phyloP scores from a whole-genome alignment of 176 grass and related monocot species.

The Aegilops bicornis region DNA sequence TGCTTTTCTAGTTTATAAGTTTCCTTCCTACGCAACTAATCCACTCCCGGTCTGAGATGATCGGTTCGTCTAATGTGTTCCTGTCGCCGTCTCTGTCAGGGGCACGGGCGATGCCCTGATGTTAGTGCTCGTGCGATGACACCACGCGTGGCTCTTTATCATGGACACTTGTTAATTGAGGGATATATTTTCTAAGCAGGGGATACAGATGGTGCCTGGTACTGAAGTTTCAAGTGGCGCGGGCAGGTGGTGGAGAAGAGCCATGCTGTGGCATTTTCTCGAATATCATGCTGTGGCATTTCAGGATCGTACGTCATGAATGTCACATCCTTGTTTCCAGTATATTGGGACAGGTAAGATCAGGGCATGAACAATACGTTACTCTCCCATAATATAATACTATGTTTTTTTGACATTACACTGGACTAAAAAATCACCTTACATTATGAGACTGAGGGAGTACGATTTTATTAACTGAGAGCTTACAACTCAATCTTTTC shows the following conservation, averaged over 20 bases:
- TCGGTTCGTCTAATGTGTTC: background rate
- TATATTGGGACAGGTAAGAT: background rate
- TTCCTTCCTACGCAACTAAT: background rate
- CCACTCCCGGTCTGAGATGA: background rate
- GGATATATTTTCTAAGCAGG: background rate
- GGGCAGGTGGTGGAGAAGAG: background rate
- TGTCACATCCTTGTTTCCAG: background rate
- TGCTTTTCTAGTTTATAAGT: background rate
- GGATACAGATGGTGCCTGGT: background rate
- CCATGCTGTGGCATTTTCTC: background rate
- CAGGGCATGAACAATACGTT: too few species aligned
- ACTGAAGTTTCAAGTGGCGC: background rate
- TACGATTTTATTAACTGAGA: too few species aligned
- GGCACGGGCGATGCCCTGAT: background rate
- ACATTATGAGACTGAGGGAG: too few species aligned
- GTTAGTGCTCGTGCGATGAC: background rate
- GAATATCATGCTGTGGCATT: background rate
- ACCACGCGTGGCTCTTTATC: background rate
- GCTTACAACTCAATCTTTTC: too few species aligned
- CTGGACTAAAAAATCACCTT: too few species aligned
- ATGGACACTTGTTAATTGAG: background rate
- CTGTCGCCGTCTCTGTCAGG: background rate
- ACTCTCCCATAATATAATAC: too few species aligned
- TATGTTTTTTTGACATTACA: too few species aligned
- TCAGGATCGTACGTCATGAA: background rate